Evolutionary conservation across 768 basidiomycete genomes (phyloP).

Genomic region (Sporobolomyces roseus): DNA sequence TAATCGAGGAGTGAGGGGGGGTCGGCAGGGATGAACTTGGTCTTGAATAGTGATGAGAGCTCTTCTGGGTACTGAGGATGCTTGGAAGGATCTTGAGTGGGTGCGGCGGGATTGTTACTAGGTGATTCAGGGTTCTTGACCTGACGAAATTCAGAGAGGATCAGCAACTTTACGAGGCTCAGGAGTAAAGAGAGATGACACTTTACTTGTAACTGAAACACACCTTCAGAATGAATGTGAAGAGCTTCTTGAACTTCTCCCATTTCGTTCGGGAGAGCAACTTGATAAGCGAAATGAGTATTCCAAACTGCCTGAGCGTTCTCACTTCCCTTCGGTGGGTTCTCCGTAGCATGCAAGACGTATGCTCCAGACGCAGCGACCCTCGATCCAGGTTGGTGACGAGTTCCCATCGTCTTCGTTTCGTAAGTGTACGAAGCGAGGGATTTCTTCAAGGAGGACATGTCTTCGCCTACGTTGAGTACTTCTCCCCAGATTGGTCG

Average conservation of each 20-base stretch:
- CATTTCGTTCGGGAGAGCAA: conserved; percentile 46
- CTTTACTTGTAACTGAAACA: conserved; percentile 57
- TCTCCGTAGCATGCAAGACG: conserved; percentile 57
- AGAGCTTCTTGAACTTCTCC: conserved; percentile 60
- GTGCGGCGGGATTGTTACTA: conserved; percentile 49
- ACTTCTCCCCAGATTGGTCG: conserved; percentile 58
- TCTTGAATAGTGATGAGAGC: conserved; percentile 46
- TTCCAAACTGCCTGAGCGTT: conserved; percentile 50
- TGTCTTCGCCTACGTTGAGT: conserved; percentile 56
- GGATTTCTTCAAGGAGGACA: conserved; percentile 54
- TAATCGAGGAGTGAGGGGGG: conserved; percentile 58
- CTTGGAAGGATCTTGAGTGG: conserved; percentile 15
- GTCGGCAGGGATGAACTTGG: conserved; percentile 57
- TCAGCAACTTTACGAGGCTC: background rate
- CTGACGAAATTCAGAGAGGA: background rate
- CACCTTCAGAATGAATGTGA: conserved; percentile 57
- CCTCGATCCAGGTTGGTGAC: conserved; percentile 57
- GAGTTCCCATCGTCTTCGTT: conserved; percentile 59
- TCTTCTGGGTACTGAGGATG: conserved; percentile 35
- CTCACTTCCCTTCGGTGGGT: conserved; percentile 26
- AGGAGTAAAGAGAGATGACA: background rate
- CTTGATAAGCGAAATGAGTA: conserved; percentile 52
- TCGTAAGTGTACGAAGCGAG: conserved; percentile 58
- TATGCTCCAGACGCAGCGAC: conserved; percentile 62
- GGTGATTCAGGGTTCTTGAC: conserved; percentile 61